phyloP scores from a whole-genome alignment of 1,284 basidiomycete species.

The Xerocomus amazonicus region DNA sequence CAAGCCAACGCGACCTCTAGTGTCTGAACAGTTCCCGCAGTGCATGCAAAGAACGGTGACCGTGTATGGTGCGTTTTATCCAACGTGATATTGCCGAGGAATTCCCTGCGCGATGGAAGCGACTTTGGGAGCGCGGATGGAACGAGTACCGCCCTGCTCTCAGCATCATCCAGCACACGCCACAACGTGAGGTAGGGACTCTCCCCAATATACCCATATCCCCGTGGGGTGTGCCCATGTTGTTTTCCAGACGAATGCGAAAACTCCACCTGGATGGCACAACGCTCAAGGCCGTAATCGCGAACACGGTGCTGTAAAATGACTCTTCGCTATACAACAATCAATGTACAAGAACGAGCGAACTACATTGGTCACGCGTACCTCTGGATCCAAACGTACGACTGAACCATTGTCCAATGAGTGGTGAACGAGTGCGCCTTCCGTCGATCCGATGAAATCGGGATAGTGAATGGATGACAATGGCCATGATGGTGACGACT shows the following conservation, averaged over 20 bases:
- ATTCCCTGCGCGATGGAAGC: slow-evolving; percentile 9
- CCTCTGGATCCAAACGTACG: slow-evolving; percentile 21
- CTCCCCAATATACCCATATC: slow-evolving; percentile 17
- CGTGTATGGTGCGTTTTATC: slow-evolving; percentile 7
- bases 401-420: slow-evolving; percentile 18
- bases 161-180: slow-evolving; percentile 15
- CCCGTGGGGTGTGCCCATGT: slow-evolving; percentile 8
- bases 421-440: slow-evolving; percentile 9
- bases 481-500: slow-evolving; percentile 27
- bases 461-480: slow-evolving; percentile 21
- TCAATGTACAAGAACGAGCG: no score
- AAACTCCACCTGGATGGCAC: slow-evolving; percentile 14
- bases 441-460: slow-evolving; percentile 23
- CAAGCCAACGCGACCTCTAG: slow-evolving; percentile 23
- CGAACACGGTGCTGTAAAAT: slow-evolving; percentile 23
- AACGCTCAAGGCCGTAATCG: slow-evolving; percentile 23
- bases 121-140: slow-evolving; percentile 11
- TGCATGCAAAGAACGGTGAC: slow-evolving; percentile 14
- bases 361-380: background rate
- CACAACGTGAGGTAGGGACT: slow-evolving; percentile 18
- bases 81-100: slow-evolving; percentile 19
- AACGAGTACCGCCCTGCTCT: slow-evolving; percentile 5
- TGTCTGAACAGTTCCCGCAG: slow-evolving; percentile 18
- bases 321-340: slow-evolving; percentile 13
- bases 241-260: slow-evolving; percentile 1